Conservation (phyloP, 768 basidiomycete genomes). For the Mycena rebaudengoi region DNA sequence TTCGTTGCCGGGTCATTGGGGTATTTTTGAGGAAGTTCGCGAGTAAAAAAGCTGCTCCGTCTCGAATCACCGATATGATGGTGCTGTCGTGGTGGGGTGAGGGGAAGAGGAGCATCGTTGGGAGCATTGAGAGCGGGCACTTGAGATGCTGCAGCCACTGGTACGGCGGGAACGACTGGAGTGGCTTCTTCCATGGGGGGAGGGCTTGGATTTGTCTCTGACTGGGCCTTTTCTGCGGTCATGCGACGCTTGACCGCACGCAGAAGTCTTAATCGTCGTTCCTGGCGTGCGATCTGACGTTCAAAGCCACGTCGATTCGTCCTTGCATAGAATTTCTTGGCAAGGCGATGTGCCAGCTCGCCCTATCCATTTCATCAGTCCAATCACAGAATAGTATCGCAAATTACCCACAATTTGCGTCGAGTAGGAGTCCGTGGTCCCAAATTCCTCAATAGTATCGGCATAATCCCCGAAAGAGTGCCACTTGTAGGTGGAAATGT, state of each 20-base stretch:
- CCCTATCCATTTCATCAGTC: slow-evolving; percentile 27
- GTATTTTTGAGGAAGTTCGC: neutral
- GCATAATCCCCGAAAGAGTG: slow-evolving; percentile 35
- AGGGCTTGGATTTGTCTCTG: neutral
- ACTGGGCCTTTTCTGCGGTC: neutral
- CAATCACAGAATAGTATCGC: neutral
- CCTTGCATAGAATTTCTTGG: no score
- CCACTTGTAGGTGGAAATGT: slow-evolving; percentile 28
- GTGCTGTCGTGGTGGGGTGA: no score
- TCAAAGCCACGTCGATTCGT: neutral
- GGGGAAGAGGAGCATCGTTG: no score
- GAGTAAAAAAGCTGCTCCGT: no score
- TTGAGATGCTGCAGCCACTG: no score
- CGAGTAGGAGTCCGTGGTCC: slow-evolving; percentile 35
- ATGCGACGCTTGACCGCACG: neutral
- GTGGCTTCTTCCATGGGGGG: neutral
- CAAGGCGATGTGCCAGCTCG: slow-evolving; percentile 38
- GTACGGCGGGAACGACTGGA: no score
- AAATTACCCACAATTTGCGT: slow-evolving; percentile 30
- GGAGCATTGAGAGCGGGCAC: no score
- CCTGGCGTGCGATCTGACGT: neutral
- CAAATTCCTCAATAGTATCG: neutral
- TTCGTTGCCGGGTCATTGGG: neutral
- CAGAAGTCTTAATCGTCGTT: neutral
- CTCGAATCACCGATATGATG: no score